Conservation (phyloP, 192 early-diverging fungal species). For the Umbelopsis sp. region DNA sequence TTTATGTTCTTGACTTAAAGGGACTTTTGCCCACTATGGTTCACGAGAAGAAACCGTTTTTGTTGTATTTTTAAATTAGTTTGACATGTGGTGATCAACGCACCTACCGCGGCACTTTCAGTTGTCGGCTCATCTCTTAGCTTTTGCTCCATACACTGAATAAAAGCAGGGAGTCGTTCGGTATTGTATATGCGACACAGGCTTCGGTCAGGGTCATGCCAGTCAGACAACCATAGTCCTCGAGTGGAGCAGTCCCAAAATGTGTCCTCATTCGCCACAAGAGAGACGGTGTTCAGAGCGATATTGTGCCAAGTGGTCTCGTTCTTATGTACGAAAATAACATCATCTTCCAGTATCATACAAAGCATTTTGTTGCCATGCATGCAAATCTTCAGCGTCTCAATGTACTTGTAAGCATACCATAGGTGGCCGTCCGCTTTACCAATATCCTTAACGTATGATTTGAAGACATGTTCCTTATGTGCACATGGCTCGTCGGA, state of each 20-base stretch:
- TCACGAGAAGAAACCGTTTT: conserved; percentile 9
- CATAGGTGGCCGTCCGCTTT: not conserved
- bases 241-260: conserved; percentile 17
- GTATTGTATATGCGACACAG: conserved; percentile 10
- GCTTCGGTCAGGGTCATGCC: not conserved
- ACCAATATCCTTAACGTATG: not conserved
- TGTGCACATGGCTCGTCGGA: not conserved
- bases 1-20: not conserved
- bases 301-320: conserved; percentile 6
- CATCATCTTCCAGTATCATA: conserved; percentile 6
- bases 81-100: not conserved
- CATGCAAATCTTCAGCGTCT: conserved; percentile 7
- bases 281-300: not conserved
- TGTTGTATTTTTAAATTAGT: not conserved
- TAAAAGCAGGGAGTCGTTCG: not conserved
- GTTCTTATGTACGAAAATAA: conserved; percentile 2
- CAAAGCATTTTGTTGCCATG: conserved; percentile 13
- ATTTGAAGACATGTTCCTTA: not conserved
- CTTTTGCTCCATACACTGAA: not conserved
- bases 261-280: not conserved
- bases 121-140: not conserved
- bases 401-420: conserved; percentile 8
- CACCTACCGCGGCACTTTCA: not conserved
- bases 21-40: not conserved
- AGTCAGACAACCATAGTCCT: not conserved